Conservation (phyloP, 441 rosid species). For the Manihot esculenta region DNA sequence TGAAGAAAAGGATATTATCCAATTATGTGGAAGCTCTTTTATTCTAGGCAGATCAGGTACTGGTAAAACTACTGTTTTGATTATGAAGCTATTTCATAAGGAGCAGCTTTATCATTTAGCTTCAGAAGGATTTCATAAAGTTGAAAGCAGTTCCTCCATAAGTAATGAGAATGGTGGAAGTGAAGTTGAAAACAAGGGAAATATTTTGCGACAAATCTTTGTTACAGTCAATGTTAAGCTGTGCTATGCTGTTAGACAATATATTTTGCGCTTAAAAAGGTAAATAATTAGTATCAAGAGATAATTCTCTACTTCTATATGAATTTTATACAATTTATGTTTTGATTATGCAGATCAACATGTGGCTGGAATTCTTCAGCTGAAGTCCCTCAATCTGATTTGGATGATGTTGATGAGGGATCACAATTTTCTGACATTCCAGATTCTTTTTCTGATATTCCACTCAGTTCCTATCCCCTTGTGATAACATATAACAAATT, state of each 20-base stretch:
- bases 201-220: conserved; percentile 44
- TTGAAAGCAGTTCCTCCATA: not conserved
- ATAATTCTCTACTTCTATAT: not conserved
- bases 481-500: conserved; percentile 51
- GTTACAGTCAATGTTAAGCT: conserved; percentile 53
- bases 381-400: conserved; percentile 24
- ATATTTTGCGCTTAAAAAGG: conserved; percentile 47
- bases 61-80: conserved; percentile 56
- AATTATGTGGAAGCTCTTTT: conserved; percentile 39
- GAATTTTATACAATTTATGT: not conserved
- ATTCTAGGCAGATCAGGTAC: conserved; percentile 59
- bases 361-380: conserved; percentile 24
- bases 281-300: not conserved
- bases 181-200: not conserved
- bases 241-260: conserved; percentile 46
- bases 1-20: conserved; percentile 38
- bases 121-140: conserved; percentile 28
- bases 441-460: conserved; percentile 42
- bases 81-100: conserved; percentile 45
- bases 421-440: conserved; percentile 46
- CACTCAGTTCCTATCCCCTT: conserved; percentile 41
- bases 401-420: conserved; percentile 33
- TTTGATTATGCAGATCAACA: conserved; percentile 30
- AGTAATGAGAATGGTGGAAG: not conserved
- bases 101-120: conserved; percentile 38